Evolutionary conservation across 768 basidiomycete genomes (phyloP), one percentile per base, ranked within the genome.

Genomic region (Steccherinum ochraceum): DNA sequence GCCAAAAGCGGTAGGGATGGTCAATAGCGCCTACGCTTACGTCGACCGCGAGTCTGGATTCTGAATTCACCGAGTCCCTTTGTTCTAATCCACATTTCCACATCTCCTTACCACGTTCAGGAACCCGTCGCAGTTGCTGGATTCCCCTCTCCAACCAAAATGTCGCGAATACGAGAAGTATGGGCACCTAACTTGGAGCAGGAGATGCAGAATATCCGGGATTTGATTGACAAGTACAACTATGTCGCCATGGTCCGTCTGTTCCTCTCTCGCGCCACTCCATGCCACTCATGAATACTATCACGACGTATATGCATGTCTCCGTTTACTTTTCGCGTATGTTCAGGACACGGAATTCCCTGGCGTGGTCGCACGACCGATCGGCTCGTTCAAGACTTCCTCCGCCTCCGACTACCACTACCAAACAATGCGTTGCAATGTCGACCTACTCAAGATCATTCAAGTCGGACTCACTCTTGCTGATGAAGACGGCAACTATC

Each of bases 351-450:
- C 96, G 48, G 96, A 99, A 66, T 98, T 98, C 67, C 96, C 96
- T 26, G 96, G 96, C 7, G 93, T 97, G 40, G 96, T 99, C 50
- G 96, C 95, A 2, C 81, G 96, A 18, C 96, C 96, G 2, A 95
- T 99, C 61, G 96, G 96, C 4, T 76, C 84, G 26, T 98, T 97
- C 77, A 93, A 92, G 67, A 94, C 93, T 0, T 92, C 93, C 11
- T 93, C 93, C 19, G 96, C 93, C 11, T 93, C 93, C 19, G 96
- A 99, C 70, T 98, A 97, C 64, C 95, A 98, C 69, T 99, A 97
- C 69, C 96, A 99, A 69, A 99, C 96, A 2, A 95, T 99, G 89
- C 86, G 96, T 54, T 96, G 94, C 73, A 99, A 99, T 69, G 96
- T 98, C 61, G 96, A 99, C 77, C 75, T 98, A 45, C 78, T 99